These are phyloP conservation scores for Articulospora tetracladia DNA, from an alignment of 495 filamentous ascomycete species.

Conservation along the genomic window DNA sequence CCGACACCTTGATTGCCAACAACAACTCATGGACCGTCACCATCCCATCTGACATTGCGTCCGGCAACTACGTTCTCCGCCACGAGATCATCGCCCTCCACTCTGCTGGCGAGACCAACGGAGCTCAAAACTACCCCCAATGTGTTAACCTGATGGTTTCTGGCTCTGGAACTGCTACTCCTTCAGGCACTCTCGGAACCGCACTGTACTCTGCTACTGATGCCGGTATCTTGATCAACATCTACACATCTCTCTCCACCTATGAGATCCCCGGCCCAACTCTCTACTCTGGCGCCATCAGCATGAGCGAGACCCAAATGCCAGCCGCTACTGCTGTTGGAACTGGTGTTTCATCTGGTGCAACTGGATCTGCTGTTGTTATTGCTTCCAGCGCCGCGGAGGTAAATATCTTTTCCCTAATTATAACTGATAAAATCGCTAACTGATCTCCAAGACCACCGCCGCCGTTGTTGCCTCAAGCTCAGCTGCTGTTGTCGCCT, in stretches of 20 bases:
- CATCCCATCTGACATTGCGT: conserved; percentile 58
- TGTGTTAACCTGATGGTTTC: conserved; percentile 74
- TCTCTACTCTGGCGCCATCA: conserved; percentile 35
- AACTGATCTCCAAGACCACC: not conserved
- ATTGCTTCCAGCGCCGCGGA: not conserved
- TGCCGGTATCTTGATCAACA: conserved; percentile 62
- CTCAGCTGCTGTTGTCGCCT: not conserved
- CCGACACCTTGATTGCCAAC: conserved; percentile 57
- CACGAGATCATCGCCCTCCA: conserved; percentile 83
- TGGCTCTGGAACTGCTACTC: conserved; percentile 55
- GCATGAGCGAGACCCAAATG: conserved; percentile 16
- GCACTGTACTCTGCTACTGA: conserved; percentile 57
- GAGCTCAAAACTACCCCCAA: conserved; percentile 72
- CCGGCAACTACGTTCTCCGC: conserved; percentile 75
- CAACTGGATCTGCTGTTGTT: not conserved
- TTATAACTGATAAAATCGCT: not conserved
- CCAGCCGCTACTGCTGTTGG: conserved; percentile 30
- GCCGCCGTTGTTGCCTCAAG: not conserved
- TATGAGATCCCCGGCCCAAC: conserved; percentile 52
- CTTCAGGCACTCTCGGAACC: conserved; percentile 55
- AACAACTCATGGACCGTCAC: conserved; percentile 67
- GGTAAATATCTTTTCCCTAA: not conserved
- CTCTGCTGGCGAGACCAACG: conserved; percentile 51
- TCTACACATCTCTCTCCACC: conserved; percentile 48
- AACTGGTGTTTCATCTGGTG: conserved; percentile 26